Evolutionary conservation across 2,329 filamentous ascomycete species (phyloP).

Genomic region (Colletotrichum theobromicola): DNA sequence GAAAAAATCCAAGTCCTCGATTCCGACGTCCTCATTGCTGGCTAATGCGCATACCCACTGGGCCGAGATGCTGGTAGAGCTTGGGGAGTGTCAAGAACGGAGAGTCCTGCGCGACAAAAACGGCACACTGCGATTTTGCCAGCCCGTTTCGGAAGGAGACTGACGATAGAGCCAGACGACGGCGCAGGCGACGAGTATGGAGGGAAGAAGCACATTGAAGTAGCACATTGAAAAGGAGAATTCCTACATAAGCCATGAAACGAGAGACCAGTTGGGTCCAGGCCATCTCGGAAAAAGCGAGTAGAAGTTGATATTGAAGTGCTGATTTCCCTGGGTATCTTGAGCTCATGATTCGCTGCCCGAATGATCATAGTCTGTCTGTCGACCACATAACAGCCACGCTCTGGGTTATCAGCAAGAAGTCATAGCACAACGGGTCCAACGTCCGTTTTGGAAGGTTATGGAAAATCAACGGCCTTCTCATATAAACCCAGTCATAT

Average conservation of each 20-base stretch:
- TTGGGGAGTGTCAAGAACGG: too few relatives aligned
- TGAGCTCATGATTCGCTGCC: neutral
- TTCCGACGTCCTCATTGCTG: too few relatives aligned
- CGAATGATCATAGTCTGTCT: neutral
- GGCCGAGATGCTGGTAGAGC: neutral
- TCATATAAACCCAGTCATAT: too few relatives aligned
- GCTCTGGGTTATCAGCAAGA: too few relatives aligned
- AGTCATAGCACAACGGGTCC: too few relatives aligned
- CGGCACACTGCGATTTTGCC: neutral
- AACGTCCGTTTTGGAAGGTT: too few relatives aligned
- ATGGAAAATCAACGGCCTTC: too few relatives aligned
- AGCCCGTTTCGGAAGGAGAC: neutral
- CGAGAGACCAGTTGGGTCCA: neutral
- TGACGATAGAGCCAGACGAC: neutral
- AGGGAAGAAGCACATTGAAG: too few relatives aligned
- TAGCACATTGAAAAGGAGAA: neutral
- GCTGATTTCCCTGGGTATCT: neutral
- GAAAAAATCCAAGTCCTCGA: too few relatives aligned
- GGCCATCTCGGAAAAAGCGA: neutral
- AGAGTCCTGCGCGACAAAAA: neutral
- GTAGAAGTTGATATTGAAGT: fast-evolving
- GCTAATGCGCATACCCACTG: too few relatives aligned
- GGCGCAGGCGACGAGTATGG: neutral
- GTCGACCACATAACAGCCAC: neutral
- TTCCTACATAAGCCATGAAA: neutral